These are phyloP conservation scores for Gardenia jasminoides DNA, from an alignment of 257 asterid genomes.

Conservation along the genomic window DNA sequence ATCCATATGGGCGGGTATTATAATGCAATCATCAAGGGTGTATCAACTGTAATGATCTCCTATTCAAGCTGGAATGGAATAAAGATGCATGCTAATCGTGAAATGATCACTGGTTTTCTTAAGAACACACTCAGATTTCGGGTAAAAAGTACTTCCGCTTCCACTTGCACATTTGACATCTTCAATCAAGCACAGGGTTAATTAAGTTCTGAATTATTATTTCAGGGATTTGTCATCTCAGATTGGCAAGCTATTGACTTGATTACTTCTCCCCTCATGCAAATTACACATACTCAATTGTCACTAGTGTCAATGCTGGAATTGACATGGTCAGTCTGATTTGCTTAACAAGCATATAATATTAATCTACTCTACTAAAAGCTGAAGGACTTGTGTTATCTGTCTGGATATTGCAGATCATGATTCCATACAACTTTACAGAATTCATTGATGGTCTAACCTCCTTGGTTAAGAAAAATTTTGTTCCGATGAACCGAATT, in stretches of 20 bases:
- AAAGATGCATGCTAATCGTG: slow-evolving; percentile 68
- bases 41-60: slow-evolving; percentile 63
- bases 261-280: slow-evolving; percentile 41
- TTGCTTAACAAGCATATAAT: no score
- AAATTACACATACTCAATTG: slow-evolving; percentile 41
- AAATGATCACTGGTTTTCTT: slow-evolving; percentile 62
- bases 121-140: slow-evolving; percentile 51
- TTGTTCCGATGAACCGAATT: slow-evolving; percentile 53
- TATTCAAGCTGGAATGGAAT: slow-evolving; percentile 75
- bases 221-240: slow-evolving; percentile 49
- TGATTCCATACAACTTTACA: slow-evolving; percentile 58
- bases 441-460: slow-evolving; percentile 61
- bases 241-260: slow-evolving; percentile 42
- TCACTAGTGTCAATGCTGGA: slow-evolving; percentile 41
- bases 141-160: slow-evolving; percentile 20
- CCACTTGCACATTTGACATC: not conserved
- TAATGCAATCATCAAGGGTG: slow-evolving; percentile 56
- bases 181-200: not conserved
- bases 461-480: slow-evolving; percentile 41
- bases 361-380: not conserved
- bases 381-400: not conserved
- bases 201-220: not conserved
- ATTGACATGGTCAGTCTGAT: slow-evolving; percentile 40
- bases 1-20: slow-evolving; percentile 69
- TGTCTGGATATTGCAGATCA: slow-evolving; percentile 42